A percentile compares a stretch with the other conserved stretches of the same genome.
Evolutionary conservation across 768 basidiomycete species (phyloP).

Genomic region (Mycena haematopus): DNA sequence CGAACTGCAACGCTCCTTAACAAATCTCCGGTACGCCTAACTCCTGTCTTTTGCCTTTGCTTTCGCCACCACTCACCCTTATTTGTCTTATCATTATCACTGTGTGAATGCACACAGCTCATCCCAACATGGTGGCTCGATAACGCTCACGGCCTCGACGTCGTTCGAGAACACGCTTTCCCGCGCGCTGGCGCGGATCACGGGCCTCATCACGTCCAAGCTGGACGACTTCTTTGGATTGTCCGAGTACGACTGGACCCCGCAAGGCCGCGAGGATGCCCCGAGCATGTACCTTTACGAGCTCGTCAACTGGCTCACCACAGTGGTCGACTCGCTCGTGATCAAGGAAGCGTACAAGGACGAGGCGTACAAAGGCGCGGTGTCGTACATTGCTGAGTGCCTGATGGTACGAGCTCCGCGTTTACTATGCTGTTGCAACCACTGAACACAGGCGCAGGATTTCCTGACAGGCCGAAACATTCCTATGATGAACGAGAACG

Average conservation of each 20-base stretch:
- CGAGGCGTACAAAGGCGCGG: conserved; percentile 86
- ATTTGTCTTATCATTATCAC: neutral
- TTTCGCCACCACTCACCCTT: neutral
- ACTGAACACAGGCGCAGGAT: conserved; percentile 54
- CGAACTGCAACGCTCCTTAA: conserved; percentile 86
- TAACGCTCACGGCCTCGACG: conserved; percentile 65
- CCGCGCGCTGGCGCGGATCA: conserved; percentile 77
- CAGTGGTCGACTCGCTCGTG: conserved; percentile 88
- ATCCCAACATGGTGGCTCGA: conserved; percentile 82
- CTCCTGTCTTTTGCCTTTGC: neutral
- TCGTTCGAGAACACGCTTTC: conserved; percentile 76
- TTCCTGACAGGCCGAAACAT: conserved; percentile 81
- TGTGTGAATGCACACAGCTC: conserved; percentile 63
- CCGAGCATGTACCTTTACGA: conserved; percentile 96
- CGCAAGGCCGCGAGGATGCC: conserved; percentile 67
- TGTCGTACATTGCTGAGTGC: conserved; percentile 86
- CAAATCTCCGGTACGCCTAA: conserved; percentile 71
- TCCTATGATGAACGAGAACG: conserved; percentile 85
- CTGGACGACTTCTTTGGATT: conserved; percentile 96
- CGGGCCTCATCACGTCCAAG: conserved; percentile 85
- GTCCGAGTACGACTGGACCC: conserved; percentile 95
- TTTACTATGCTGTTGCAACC: neutral
- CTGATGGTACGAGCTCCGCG: conserved; percentile 72
- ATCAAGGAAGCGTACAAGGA: conserved; percentile 89
- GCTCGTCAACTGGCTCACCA: conserved; percentile 94